Base-by-base conservation (phyloP, 495 filamentous ascomycete species). In the Gamarada debralockiae region DNA sequence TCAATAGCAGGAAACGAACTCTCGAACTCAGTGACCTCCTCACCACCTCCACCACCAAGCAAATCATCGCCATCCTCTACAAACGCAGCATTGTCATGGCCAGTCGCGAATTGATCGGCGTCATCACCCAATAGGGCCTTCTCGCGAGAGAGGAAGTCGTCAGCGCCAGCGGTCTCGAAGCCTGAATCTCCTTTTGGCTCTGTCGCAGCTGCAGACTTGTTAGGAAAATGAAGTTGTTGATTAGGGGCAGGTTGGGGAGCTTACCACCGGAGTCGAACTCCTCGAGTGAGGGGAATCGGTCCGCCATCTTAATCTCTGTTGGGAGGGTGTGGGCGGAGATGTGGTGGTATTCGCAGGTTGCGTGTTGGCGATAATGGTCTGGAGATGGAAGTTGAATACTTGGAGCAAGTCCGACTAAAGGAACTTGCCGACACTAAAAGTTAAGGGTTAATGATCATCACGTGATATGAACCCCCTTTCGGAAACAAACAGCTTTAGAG, bases 221-320 rank as follows among this genome's bases (percentile, higher is more conserved):
- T 41, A 49, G 50, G 29, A 25, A 23, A 53, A 18, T 17, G 47
- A 5, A 37, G 15, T 17, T 24, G 54, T n/a, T 55, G 20, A 24
- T 18, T 29, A 18, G 3, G 21, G 20, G 18, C 20, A 0, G 3
- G 12, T 18, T 10, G 9, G 15, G 41, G 15, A 52, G 62, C 69
- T 67, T 74, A 86, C 76, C 80, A 82, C 92, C 92, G 49, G 86
- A 89, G 64, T 92, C 87, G 69, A 97, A 91, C 66, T 97, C 93
- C 68, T 98, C 93, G 66, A 98, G 73, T 18, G 93, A 95, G 48
- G 93, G 93, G 71, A 98, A 98, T 65, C 92, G 78, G 73, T 97
- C 91, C 18, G 93, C 92, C 93, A 98, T 98, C 18, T 51, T 65
- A 54, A 14, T 6, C 21, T 1, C 21, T 43, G 9, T 4, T 20